Base-by-base conservation (phyloP, 2,329 filamentous ascomycete species). In the Verticillium zaregamsianum region DNA sequence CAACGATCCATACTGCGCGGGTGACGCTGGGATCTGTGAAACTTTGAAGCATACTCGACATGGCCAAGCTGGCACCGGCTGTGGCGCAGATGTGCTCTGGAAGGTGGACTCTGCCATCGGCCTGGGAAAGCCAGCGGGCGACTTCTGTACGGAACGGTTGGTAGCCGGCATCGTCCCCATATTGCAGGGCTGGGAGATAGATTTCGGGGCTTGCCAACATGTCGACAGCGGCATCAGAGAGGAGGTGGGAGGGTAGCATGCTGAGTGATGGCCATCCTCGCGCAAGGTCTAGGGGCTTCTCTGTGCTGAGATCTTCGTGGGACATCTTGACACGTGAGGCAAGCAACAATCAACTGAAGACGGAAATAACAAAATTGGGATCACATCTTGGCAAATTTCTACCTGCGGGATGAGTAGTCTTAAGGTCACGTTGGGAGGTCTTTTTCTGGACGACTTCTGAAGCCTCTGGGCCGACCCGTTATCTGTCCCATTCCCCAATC, bases 1-100 rank as follows among this genome's bases (percentile, higher is more conserved):
- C 87, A 2, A 93, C 86, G 74, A 93, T 84, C 90, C 91, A 97
- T 9, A 96, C 81, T 66, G 86, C 86, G 55, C 83, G 80, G 1
- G 93, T 97, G 69, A 88, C 89, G 2, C 80, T 75, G 1, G 91
- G 90, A 72, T 97, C 93, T 0, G 92, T 90, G 70, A 90, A 97
- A 32, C 90, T 90, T 73, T 90, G 86, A 57, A 97, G 77, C 4
- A 96, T 77, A 69, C 87, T 90, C 0, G 90, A 92, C 3, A 96
- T 74, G 71, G 89, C 93, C 79, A 96, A 93, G 66, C 87, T 91
- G 3, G 93, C 93, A 15, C 93, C 93, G 54, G 92, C 92, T 0
- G 91, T 91, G 71, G 97, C 88, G 71, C 88, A 90, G 60, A 97
- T 89, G 35, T 91, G 83, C 3, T 86, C 80, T 3, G 81, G 70